Evolutionary conservation across 345 rosid species (phyloP), one percentile per base, ranked within the genome.

Genomic region (Brassica incana): DNA sequence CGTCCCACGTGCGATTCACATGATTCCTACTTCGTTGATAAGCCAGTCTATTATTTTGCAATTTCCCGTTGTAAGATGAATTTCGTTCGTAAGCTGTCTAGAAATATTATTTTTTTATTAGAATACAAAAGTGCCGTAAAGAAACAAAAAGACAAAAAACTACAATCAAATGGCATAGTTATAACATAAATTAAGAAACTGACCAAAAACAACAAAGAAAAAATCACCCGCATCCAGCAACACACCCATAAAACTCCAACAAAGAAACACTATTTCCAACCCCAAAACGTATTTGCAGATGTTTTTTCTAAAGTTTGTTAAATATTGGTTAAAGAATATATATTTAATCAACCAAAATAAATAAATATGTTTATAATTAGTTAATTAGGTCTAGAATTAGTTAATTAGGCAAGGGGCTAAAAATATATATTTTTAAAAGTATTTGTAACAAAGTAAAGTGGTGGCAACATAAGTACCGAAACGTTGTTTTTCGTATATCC

Each of bases 1-100:
- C 65, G 58, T 68, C 45, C 11, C 78, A 79, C 75, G 75, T 79
- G 78, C 75, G 12, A n/a, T 23, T 79, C 82, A 79, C 82, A 79
- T 79, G 78, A 43, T 50, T 74, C 75, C 75, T 69, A 15, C 75
- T 74, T 68, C 27, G 32, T 35, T 23, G 60, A 74, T 5, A 36
- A 36, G 27, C 54, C n/a, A 32, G 16, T 33, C 4, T 45, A 8
- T 60, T 61, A 66, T 6, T 62, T 69, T 69, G 30, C 59, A 75
- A 6, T 67, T 33, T 45, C 59, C 29, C 14, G 8, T 27, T 16
- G 6, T 56, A 25, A 32, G 35, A 64, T 50, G 63, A 73, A 50
- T 33, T 32, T 11, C 10, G 8, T 18, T 35, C 40, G 63, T 61
- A 11, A 11, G 67, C 29, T 12, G 35, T 52, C 58, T n/a, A n/a